Conservation (phyloP, 108 stramenopile species). For the Skeletonema grethae region DNA sequence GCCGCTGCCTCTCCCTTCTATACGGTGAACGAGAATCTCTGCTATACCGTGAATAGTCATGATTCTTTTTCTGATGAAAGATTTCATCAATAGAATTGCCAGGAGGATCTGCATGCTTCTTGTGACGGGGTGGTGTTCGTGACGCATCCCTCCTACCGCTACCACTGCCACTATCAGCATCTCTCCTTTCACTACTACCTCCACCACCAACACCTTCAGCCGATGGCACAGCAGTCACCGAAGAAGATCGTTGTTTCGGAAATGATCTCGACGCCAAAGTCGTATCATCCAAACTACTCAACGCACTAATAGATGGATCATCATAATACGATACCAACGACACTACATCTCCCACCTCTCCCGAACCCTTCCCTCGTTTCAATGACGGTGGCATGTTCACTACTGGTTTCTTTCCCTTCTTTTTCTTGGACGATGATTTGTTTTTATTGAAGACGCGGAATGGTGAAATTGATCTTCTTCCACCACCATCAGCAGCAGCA, state of each 20-base stretch:
- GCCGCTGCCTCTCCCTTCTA: neutral
- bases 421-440: neutral
- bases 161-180: too few relatives aligned
- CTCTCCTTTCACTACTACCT: too few relatives aligned
- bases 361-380: neutral
- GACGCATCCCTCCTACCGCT: neutral
- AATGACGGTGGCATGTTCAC: neutral
- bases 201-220: neutral
- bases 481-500: neutral
- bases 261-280: neutral
- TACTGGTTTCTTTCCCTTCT: neutral
- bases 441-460: neutral
- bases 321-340: constrained; percentile 6
- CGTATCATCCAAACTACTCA: neutral
- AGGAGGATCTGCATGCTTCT: constrained; percentile 18
- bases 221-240: neutral
- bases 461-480: neutral
- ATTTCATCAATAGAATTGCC: constrained; percentile 24
- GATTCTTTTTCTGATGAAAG: neutral
- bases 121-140: neutral
- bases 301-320: neutral
- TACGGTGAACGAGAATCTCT: neutral
- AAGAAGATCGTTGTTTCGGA: neutral
- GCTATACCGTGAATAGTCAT: neutral
- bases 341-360: neutral